Evolutionary conservation across 208 protist species (phyloP).

Genomic region (Crithidia sp.): DNA sequence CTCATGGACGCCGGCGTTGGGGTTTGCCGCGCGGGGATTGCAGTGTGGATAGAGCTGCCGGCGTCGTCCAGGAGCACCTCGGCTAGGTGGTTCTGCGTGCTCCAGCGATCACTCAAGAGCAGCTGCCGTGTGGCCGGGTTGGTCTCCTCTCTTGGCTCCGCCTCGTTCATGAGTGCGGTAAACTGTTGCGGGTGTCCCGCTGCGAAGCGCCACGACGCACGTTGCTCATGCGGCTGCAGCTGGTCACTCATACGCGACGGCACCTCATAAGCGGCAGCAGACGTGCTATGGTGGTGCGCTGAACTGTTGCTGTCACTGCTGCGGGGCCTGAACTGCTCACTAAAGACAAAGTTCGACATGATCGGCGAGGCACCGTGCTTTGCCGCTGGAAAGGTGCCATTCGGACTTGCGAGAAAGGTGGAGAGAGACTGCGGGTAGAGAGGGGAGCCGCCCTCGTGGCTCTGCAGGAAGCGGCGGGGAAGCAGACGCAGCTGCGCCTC

Average conservation of each 20-base stretch:
- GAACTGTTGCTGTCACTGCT: background rate
- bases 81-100: background rate
- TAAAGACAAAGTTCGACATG: background rate
- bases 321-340: background rate
- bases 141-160: background rate
- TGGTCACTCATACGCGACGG: no score
- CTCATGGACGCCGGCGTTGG: background rate
- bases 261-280: no score
- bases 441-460: conserved; percentile 19
- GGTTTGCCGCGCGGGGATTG: background rate
- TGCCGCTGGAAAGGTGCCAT: background rate
- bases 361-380: background rate
- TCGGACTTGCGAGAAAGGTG: background rate
- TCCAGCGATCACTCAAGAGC: conserved; percentile 7
- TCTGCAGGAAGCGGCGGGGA: conserved; percentile 28
- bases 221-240: background rate
- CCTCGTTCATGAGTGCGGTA: background rate
- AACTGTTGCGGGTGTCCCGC: background rate
- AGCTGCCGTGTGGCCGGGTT: background rate
- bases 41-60: background rate
- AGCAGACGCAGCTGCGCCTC: conserved; percentile 52
- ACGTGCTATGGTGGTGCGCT: no score
- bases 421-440: background rate
- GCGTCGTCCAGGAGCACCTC: background rate
- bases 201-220: background rate